Percentiles rank a stretch among this genome's conserved stretches.
Conservation (phyloP, 768 basidiomycete genomes). For the Hericium rajendrae region DNA sequence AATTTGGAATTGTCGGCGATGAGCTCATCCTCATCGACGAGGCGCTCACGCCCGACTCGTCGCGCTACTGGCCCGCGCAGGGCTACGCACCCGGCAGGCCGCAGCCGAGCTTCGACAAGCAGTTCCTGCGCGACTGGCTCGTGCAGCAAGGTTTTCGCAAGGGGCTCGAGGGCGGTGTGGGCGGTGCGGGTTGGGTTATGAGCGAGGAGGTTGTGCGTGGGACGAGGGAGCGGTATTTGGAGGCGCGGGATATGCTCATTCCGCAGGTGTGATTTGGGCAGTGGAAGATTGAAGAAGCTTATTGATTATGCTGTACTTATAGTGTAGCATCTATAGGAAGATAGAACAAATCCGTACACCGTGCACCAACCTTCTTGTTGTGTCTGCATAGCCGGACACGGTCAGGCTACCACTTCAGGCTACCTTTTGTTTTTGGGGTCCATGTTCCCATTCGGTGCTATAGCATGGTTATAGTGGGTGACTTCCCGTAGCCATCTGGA, state of each 20-base stretch:
- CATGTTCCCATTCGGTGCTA: too few relatives aligned
- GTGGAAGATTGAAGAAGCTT: neutral
- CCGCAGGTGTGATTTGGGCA: neutral
- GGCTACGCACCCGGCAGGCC: slow-evolving; percentile 63
- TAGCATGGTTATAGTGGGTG: too few relatives aligned
- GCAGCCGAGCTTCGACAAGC: slow-evolving; percentile 94
- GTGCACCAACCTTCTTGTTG: too few relatives aligned
- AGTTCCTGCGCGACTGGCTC: slow-evolving; percentile 89
- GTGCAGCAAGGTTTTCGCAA: slow-evolving; percentile 62
- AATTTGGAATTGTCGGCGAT: slow-evolving; percentile 72
- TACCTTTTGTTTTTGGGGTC: too few relatives aligned
- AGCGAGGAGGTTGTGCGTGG: slow-evolving; percentile 66
- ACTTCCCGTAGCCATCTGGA: too few relatives aligned
- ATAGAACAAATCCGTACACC: too few relatives aligned
- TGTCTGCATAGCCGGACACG: too few relatives aligned
- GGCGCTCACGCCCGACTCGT: slow-evolving; percentile 94
- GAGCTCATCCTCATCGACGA: slow-evolving; percentile 89
- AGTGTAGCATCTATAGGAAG: too few relatives aligned
- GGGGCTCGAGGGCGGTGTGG: slow-evolving; percentile 67
- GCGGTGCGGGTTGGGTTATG: slow-evolving; percentile 71
- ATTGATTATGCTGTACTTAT: too few relatives aligned
- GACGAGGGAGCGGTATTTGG: slow-evolving; percentile 70
- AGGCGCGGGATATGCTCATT: slow-evolving; percentile 55
- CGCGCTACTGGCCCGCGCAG: slow-evolving; percentile 86
- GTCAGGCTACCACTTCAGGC: too few relatives aligned